Base-by-base conservation (phyloP, 177 flowering plant genomes). In the Telopea speciosissima region DNA sequence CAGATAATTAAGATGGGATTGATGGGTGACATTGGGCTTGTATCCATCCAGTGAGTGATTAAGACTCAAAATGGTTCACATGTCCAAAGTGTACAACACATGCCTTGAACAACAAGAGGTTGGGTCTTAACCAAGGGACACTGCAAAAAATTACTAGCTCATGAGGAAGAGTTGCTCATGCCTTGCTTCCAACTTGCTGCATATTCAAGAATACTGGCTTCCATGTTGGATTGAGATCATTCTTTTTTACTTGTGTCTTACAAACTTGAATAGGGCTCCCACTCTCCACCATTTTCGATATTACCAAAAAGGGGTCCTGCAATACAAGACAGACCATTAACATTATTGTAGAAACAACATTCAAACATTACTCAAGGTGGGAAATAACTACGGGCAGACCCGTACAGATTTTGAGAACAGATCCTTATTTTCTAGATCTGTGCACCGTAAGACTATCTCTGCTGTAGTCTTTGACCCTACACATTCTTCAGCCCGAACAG, bases 111-210 rank as follows among this genome's bases (percentile, higher is more conserved):
- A 31, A 42, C 6, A 21, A 52, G 59, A 62, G 62, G 21, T 31
- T 59, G 64, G 42, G 69, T 22, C 65, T 61, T 56, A 44, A 65
- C 52, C 25, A 44, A 31, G 66, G 19, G 16, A 63, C 59, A 58
- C 4, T 58, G 61, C 24, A 49, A 21, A 49, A 62, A 63, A 63
- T 59, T 61, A 36, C 59, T 40, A 70, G 66, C 40, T 61, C 49
- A 54, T 10, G 24, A 44, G 17, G 66, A 63, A 54, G 68, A 28
- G 9, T 45, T 9, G 62, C 52, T 45, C 45, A 66, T 86, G 83
- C 99, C 99, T 88, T 92, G 83, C 93, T 89, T 81, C 92, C 96
- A 81, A 86, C 84, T 85, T 95, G 97, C 70, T 90, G 96, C 73
- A 84, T 79, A 74, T 77, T 92, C 76, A 95, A 73, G 69, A 61